Evolutionary conservation across 495 filamentous ascomycete genomes (phyloP).

Genomic region (Aspergillus ostianus): DNA sequence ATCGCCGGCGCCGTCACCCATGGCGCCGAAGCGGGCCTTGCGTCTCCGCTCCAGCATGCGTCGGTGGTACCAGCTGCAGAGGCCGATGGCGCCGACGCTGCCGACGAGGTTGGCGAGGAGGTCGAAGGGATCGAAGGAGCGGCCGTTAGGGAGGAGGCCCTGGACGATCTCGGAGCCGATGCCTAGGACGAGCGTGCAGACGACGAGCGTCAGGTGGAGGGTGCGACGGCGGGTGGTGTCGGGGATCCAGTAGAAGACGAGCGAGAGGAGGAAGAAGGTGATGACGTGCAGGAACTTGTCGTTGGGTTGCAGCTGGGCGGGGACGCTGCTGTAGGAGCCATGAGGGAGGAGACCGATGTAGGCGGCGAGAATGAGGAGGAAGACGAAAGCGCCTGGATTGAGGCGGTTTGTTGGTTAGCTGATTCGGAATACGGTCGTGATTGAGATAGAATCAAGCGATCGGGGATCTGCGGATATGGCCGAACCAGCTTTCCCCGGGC

Average conservation of each 20-base stretch:
- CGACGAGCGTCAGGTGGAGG: constrained; percentile 77
- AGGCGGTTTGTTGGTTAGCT: constrained; percentile 4
- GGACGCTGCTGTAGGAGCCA: constrained; percentile 58
- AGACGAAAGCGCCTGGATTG: constrained; percentile 66
- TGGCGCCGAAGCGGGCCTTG: constrained; percentile 64
- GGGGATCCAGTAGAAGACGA: constrained; percentile 94
- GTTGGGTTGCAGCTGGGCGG: constrained; percentile 66
- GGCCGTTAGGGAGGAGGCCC: constrained; percentile 73
- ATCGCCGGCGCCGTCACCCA: constrained; percentile 54
- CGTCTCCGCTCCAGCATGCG: constrained; percentile 92
- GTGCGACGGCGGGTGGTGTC: constrained; percentile 84
- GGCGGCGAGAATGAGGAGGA: constrained; percentile 70
- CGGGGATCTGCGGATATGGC: constrained; percentile 2
- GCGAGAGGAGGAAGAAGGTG: constrained; percentile 85
- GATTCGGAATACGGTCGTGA: too few species aligned
- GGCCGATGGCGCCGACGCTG: constrained; percentile 62
- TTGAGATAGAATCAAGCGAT: constrained; percentile 14
- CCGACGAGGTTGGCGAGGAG: constrained; percentile 86
- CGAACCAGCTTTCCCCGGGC: too few species aligned
- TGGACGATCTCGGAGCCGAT: constrained; percentile 87
- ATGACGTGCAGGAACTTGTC: constrained; percentile 89
- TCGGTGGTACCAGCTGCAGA: constrained; percentile 89
- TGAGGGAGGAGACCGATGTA: constrained; percentile 73
- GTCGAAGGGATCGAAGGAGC: constrained; percentile 80
- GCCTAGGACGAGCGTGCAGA: constrained; percentile 71